Conservation (phyloP, 768 basidiomycete species). For the Russula sp. region DNA sequence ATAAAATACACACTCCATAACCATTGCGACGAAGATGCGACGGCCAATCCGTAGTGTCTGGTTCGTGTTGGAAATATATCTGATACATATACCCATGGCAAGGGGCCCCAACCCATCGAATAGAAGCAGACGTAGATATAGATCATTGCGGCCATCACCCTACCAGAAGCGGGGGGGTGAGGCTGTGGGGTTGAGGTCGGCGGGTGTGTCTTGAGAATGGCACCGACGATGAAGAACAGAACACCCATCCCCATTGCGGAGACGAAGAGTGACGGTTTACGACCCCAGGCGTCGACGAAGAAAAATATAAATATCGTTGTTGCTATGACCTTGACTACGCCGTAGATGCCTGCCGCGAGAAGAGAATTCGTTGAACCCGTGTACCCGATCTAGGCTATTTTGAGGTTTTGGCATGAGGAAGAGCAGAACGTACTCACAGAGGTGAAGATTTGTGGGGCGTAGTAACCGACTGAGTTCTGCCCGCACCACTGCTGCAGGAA, state of each 20-base stretch:
- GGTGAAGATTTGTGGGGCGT: conserved; percentile 67
- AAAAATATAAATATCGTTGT: conserved; percentile 63
- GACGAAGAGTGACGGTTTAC: conserved; percentile 63
- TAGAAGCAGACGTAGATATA: conserved; percentile 88
- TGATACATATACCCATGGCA: conserved; percentile 54
- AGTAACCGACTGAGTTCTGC: conserved; percentile 75
- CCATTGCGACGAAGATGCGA: conserved; percentile 78
- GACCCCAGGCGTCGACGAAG: conserved; percentile 61
- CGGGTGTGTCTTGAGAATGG: conserved; percentile 75
- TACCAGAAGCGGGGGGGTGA: conserved; percentile 42
- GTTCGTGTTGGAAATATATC: conserved; percentile 88
- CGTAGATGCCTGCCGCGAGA: conserved; percentile 68
- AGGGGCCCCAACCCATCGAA: conserved; percentile 81
- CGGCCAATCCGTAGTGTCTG: conserved; percentile 70
- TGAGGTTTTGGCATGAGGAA: background rate
- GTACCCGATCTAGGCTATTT: conserved; percentile 52
- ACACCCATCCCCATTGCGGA: conserved; percentile 75
- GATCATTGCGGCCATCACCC: conserved; percentile 81
- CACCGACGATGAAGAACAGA: conserved; percentile 79
- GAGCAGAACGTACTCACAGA: conserved; percentile 38
- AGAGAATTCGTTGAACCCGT: conserved; percentile 52
- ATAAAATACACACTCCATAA: conserved; percentile 55
- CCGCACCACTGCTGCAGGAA: conserved; percentile 79
- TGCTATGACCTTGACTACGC: conserved; percentile 60
- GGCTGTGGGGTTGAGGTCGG: conserved; percentile 35